Base-by-base conservation (phyloP, 2,329 filamentous ascomycete species). In the Penicillium hesseltinei region DNA sequence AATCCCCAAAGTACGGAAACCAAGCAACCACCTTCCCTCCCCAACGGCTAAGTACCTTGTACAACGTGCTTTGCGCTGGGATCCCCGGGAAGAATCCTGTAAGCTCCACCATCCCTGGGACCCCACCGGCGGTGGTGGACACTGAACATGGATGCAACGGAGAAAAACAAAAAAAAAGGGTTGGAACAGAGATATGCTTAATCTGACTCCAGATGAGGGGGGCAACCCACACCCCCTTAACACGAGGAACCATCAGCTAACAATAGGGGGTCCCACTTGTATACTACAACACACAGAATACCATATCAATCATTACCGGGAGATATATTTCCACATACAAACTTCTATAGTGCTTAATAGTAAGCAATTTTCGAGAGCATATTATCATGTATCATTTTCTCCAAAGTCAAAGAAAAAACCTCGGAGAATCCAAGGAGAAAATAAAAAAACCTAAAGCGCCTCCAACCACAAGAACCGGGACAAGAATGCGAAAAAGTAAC, bases 161-260 rank as follows among this genome's bases (percentile, higher is more conserved):
- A 64, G 57, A 60, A 63, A 66, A 46, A 64, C 61, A 36, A 55
- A 44, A 51, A 33, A 63, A 57, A 50, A 54, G 33, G 62, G 60
- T 61, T 62, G 57, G 62, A 54, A 63, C 57, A 54, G 58, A 66
- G 63, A 67, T 67, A 67, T 67, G 65, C 65, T 67, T 67, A 67
- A 67, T 60, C 63, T 63, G 58, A 67, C 65, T 65, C 62, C 65
- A 66, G 58, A 63, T 61, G 49, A 49, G 49, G 58, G 53, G 46
- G 54, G 55, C 39, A 60, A 49, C 61, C 61, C 60, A 52, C 43
- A 45, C 53, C 54, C 55, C 48, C 53, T 19, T 39, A 43, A 50
- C 49, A 59, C 46, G 33, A 56, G 51, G 49, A 44, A 38, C 35
- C 38, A 6, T 43, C 43, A 15, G 6, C 17, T 54, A 50, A 49